phyloP scores from a whole-genome alignment of 2,329 filamentous ascomycete species.

The Truncatella angustata region DNA sequence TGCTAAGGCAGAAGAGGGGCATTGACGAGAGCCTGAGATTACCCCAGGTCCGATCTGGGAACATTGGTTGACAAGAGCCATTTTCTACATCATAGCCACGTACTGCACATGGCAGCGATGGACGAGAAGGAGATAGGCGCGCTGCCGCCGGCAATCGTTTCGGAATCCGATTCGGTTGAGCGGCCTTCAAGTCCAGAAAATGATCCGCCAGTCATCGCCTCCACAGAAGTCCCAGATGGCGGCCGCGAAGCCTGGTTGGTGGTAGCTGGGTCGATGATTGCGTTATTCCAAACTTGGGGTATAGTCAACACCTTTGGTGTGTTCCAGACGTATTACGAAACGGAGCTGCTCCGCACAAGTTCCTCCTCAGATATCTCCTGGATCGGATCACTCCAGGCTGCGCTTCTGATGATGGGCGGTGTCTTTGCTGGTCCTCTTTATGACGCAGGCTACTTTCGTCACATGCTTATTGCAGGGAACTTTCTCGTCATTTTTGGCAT shows the following conservation, averaged over 20 bases:
- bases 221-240: constrained; percentile 27
- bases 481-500: constrained; percentile 28
- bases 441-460: constrained; percentile 30
- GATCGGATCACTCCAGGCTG: constrained; percentile 30
- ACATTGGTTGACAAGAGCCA: no score
- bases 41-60: no score
- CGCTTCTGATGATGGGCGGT: constrained; percentile 30
- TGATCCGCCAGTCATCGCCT: not conserved
- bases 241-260: constrained; percentile 38
- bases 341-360: constrained; percentile 10
- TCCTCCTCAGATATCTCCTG: constrained; percentile 26
- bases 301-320: constrained; percentile 30
- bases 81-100: not conserved
- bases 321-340: constrained; percentile 27
- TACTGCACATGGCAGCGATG: not conserved
- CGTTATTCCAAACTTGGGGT: constrained; percentile 37
- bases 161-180: not conserved
- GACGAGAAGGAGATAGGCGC: not conserved
- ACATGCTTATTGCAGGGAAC: constrained; percentile 20
- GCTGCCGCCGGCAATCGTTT: not conserved
- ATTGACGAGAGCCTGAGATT: no score
- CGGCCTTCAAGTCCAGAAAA: not conserved
- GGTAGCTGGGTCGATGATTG: constrained; percentile 35
- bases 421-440: constrained; percentile 30
- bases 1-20: no score